Base-by-base conservation (phyloP, 352 stramenopile genomes). In the Phytophthora tubulina region DNA sequence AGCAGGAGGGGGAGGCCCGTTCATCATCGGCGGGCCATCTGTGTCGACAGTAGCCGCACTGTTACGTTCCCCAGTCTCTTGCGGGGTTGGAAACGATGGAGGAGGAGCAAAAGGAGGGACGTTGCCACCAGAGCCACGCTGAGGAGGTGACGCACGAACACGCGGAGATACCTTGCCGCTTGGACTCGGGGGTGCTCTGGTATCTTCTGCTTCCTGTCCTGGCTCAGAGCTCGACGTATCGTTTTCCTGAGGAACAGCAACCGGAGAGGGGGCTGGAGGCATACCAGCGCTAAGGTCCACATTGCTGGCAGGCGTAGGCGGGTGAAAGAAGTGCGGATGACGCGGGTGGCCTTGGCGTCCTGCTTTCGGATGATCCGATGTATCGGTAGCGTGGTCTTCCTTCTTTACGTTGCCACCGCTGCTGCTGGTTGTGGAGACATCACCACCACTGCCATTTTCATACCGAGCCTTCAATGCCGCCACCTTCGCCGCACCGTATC, bases 401-500 rank as follows among this genome's bases (percentile, higher is more conserved):
- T 39, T 67, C n/a, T 45, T 51, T 17, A 48, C 14, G 42, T 31
- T 52, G 31, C 36, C 30, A 41, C 10, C 10, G 30, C 31, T 62
- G 35, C 9, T 64, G 9, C 2, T 61, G 10, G 14, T 49, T 27
- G 33, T 55, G 2, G 46, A 52, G 39, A 38, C 17, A 49, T 30
- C 51, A 41, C 15, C 30, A 51, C 39, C 48, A 42, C 41, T 75
- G 10, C 49, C 62, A 52, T 31, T 71, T 38, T 79, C 63, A 50
- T 70, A 81, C 14, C 53, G 70, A 52, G 46, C 46, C 36, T 86
- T 78, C 7, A 94, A 61, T 6, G 46, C 50, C 39, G 55, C 62
- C 21, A 92, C 83, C 64, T 83, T 89, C 0, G 78, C 59, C 8
- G 68, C 72, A 13, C 84, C 84, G 59, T 95, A 95, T 32, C 81